Conservation (phyloP, 805 yeast species). For the Blastobotrys peoriensis region DNA sequence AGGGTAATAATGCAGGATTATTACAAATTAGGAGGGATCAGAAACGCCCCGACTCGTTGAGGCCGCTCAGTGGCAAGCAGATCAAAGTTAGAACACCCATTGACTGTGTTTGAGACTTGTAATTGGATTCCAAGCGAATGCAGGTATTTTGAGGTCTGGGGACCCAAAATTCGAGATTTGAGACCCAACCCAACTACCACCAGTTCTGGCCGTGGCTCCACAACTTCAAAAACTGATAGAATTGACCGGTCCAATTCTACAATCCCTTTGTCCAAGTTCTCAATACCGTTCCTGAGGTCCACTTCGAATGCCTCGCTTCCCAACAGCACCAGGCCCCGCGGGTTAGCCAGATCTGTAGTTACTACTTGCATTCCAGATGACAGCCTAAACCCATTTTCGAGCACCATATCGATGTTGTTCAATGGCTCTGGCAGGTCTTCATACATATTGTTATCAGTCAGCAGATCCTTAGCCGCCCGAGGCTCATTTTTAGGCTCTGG, state of each 20-base stretch:
- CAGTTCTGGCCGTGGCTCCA: slow-evolving; percentile 75
- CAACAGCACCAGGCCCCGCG: slow-evolving; percentile 26
- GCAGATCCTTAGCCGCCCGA: slow-evolving; percentile 22
- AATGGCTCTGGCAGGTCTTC: slow-evolving; percentile 39
- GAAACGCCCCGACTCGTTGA: slow-evolving; percentile 61
- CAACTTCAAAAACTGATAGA: slow-evolving; percentile 43
- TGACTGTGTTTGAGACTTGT: slow-evolving; percentile 58
- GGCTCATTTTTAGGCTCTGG: slow-evolving; percentile 9
- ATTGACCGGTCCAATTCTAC: slow-evolving; percentile 45
- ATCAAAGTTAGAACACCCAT: slow-evolving; percentile 44
- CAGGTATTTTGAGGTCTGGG: slow-evolving; percentile 44
- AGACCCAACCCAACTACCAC: slow-evolving; percentile 66
- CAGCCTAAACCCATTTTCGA: slow-evolving; percentile 53
- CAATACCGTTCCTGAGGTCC: slow-evolving; percentile 35
- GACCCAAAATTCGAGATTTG: slow-evolving; percentile 55
- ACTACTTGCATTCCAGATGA: slow-evolving; percentile 46
- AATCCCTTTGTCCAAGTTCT: slow-evolving; percentile 48
- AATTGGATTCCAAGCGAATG: slow-evolving; percentile 59
- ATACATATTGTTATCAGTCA: slow-evolving; percentile 41
- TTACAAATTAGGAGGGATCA: slow-evolving; percentile 61
- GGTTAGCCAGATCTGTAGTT: slow-evolving; percentile 26
- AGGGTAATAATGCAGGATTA: no score
- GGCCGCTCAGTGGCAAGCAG: slow-evolving; percentile 77
- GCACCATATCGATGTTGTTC: slow-evolving; percentile 47
- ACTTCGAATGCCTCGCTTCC: slow-evolving; percentile 56